These are phyloP conservation scores for Cyberlindnera euphorbiae DNA, from an alignment of 805 yeast genomes.

Conservation along the genomic window DNA sequence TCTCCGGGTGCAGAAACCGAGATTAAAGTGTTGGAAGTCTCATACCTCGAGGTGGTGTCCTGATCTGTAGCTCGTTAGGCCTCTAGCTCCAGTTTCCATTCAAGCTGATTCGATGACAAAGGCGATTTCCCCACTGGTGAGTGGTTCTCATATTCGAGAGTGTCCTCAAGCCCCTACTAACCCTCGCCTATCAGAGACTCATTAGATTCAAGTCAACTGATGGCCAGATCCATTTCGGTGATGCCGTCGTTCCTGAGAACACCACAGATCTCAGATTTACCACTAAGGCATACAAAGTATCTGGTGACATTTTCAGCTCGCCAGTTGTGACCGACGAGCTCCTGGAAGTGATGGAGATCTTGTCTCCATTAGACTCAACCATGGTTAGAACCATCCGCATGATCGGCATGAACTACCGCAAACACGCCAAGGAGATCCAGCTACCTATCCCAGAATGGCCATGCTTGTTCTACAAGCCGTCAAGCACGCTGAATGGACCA, in stretches of 20 bases:
- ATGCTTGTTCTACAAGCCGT: constrained; percentile 46
- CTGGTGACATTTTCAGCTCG: constrained; percentile 42
- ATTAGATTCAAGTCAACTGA: constrained; percentile 44
- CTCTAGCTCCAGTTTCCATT: no score
- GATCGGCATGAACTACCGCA: constrained; percentile 48
- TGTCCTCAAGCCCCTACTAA: no score
- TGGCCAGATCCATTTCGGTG: constrained; percentile 41
- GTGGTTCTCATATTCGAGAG: no score
- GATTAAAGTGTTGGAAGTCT: no score
- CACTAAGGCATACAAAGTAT: constrained; percentile 36
- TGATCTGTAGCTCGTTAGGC: no score
- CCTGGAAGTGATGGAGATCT: constrained; percentile 29
- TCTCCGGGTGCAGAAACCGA: no score
- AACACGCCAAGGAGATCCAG: constrained; percentile 37
- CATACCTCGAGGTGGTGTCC: no score
- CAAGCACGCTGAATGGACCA: constrained; percentile 41
- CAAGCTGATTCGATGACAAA: no score
- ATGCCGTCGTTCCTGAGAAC: constrained; percentile 37
- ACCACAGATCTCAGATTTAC: constrained; percentile 34
- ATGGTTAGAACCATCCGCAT: constrained; percentile 36
- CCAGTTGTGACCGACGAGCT: constrained; percentile 33
- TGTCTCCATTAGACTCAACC: constrained; percentile 37
- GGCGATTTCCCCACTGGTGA: no score
- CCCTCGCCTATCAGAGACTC: constrained; percentile 20
- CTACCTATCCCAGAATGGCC: constrained; percentile 44